Base-by-base conservation (phyloP, 2,329 filamentous ascomycete species). In the Lizonia empirigonia region DNA sequence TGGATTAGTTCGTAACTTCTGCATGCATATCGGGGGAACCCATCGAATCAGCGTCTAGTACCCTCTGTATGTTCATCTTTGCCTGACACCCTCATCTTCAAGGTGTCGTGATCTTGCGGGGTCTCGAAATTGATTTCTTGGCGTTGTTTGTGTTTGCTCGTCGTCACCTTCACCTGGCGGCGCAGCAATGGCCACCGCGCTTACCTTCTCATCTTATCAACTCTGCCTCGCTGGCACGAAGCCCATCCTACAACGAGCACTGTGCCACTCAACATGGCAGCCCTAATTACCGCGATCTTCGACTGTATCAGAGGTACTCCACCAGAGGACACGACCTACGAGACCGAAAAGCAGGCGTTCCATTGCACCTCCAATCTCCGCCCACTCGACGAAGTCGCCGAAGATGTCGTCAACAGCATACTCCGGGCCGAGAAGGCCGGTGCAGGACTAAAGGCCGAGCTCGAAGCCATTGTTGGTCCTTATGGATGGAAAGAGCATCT, bases 401-500 rank as follows among this genome's bases (percentile, higher is more conserved):
- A 60, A 1, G 29, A 64, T 22, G 56, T 69, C 12, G 50, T 66
- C 37, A 26, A 50, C 13, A 39, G 55, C n/a, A 50, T 70, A 12
- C 23, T 63, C 6, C 26, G 26, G 6, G 57, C 53, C 22, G 53
- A 63, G 10, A 59, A 64, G 4, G 52, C 53, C n/a, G 51, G 58
- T 15, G 32, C 45, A 9, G 44, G 47, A 3, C 59, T 72, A 0
- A 51, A 51, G 5, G 52, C 55, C 32, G 45, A 60, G 10, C 59
- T 72, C n/a, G 58, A 70, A 20, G 44, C 62, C 33, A 56, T 64
- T 23, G 58, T 72, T 12, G 52, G 61, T 15, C 34, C 56, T 2
- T 50, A 52, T 9, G 63, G 66, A 27, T 75, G 69, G 71, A 67
- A 55, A 8, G 61, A 72, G 36, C 61, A 60, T 22, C 45, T 74